Evolutionary conservation across 108 stramenopile genomes (phyloP), one percentile per base, ranked within the genome.

Genomic region (Stephanodiscus minutulus): DNA sequence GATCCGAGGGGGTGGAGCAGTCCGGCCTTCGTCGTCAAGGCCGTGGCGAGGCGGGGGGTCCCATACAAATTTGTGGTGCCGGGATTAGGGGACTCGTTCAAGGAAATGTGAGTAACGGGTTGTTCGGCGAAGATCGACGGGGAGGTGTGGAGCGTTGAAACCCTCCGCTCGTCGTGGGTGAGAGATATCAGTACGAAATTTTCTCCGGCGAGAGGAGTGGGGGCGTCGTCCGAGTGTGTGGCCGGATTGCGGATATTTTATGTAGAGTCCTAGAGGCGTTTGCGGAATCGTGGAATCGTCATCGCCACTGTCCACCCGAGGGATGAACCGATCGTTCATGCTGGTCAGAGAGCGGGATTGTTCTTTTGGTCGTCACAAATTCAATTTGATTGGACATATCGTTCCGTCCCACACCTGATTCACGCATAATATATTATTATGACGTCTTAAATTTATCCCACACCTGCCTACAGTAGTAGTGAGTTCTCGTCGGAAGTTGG

Each of bases 1-100:
- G 82, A 90, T 64, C 86, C 79, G 5, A 85, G 85, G 36, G 88
- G 91, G 41, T 92, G 82, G 79, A 77, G 75, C 35, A 82, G 79
- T 61, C 91, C 91, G 44, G 79, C 86, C 18, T 92, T 90, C 76
- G 86, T 82, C 17, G 66, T 92, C 10, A 85, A 85, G 37, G 75
- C 86, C 15, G 85, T 90, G 28, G 78, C 87, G 60, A 88, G 88
- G 61, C 76, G 72, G 17, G 82, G 79, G 12, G 89, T 92, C 0
- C 91, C 91, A 11, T 92, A 88, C 88, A 90, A 90, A 60, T 92
- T 92, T 57, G 81, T 83, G 11, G 86, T 92, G 6, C 89, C 89
- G 29, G 87, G 69, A 20, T 20, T 60, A n/a, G 59, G 17, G 11
- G 59, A 60, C 18, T 21, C 59, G 2, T 41, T 60, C 59, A 41